These are phyloP conservation scores for Kodamaea ohmeri DNA, from an alignment of 1,139 yeast genomes.

Conservation along the genomic window DNA sequence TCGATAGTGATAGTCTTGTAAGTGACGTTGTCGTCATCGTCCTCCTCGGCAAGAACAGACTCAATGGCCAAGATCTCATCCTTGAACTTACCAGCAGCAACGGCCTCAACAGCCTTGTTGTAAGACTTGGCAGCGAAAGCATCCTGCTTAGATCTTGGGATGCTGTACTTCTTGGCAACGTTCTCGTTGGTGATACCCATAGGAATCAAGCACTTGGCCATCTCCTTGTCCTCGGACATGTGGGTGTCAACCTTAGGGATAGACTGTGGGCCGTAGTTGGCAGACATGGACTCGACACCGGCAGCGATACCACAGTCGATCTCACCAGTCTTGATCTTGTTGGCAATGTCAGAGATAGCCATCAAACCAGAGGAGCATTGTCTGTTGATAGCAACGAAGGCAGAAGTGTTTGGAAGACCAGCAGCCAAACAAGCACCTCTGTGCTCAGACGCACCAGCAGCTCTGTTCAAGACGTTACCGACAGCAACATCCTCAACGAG, in stretches of 20 bases:
- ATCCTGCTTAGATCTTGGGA: conserved; percentile 77
- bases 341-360: conserved; percentile 87
- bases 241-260: conserved; percentile 60
- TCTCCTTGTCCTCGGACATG: conserved; percentile 41
- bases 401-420: conserved; percentile 54
- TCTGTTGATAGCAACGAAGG: conserved; percentile 83
- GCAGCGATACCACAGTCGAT: conserved; percentile 87
- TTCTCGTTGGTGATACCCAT: conserved; percentile 93
- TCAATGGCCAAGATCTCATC: conserved; percentile 84
- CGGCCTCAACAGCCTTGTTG: conserved; percentile 75
- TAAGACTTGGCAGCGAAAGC: conserved; percentile 85
- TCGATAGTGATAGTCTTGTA: conserved; percentile 49
- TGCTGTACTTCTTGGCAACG: conserved; percentile 58
- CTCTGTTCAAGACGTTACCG: conserved; percentile 86
- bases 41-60: conserved; percentile 49
- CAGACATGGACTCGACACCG: conserved; percentile 92
- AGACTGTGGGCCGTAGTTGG: conserved; percentile 74
- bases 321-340: conserved; percentile 82
- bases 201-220: conserved; percentile 69
- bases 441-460: conserved; percentile 92
- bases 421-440: conserved; percentile 66
- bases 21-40: conserved; percentile 45
- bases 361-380: conserved; percentile 94
- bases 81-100: conserved; percentile 66
- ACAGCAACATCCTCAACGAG: conserved; percentile 78